Base-by-base conservation (phyloP, 2,329 filamentous ascomycete species). In the Knoxdaviesia capensis region DNA sequence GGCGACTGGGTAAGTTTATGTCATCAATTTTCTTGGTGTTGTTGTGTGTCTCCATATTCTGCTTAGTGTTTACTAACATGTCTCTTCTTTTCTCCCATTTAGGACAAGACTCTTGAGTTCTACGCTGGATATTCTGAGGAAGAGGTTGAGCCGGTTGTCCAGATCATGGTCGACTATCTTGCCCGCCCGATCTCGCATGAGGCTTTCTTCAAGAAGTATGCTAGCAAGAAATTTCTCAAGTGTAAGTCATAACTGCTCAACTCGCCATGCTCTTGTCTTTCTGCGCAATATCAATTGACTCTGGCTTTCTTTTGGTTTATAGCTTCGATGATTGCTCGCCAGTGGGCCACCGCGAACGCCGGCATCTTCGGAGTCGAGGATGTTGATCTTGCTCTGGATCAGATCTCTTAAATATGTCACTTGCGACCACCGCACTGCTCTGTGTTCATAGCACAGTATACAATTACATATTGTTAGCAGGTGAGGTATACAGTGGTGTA, bases 131-230 rank as follows among this genome's bases (percentile, higher is more conserved):
- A 96, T 60, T 80, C 73, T 3, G 88, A 96, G 59, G 77, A 88
- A 39, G 84, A 98, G 61, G 86, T 98, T 51, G 74, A 88, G 58
- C 88, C 88, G 7, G 83, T 96, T 36, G 84, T 94, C 55, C 73
- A 80, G 52, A 71, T 96, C 46, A 94, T 98, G 87, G 77, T 98
- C 47, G 87, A 98, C 59, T 98, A 98, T 58, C 78, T 98, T 35
- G 81, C 82, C 45, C 77, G 83, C 8, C 90, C 88, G 30, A 82
- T 94, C 42, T 74, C 79, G 37, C 90, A 98, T 55, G 88, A 96
- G 58, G 92, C 90, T 34, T 94, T 98, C 69, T 96, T 94, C 71
- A 94, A 93, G 74, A 98, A 98, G 63, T 98, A 98, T 59, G 90
- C 90, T 44, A 93, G 85, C 74, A 98, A 96, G 70, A 94, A 94